Evolutionary conservation across 2,329 filamentous ascomycete genomes (phyloP).

Genomic region (Helicocarpus griseus): DNA sequence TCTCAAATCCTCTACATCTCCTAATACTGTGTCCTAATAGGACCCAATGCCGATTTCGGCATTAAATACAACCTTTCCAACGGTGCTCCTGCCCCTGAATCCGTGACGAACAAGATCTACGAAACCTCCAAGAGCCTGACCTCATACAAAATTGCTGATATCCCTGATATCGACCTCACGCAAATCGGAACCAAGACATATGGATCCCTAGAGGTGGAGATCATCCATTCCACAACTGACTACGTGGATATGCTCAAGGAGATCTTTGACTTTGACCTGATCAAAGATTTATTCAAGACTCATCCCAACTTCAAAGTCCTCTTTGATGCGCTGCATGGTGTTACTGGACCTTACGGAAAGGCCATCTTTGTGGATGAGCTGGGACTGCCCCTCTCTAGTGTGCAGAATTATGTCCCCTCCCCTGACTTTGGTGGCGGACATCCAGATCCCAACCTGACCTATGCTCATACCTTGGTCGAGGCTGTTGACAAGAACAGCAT

Average conservation of each 20-base stretch:
- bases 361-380: constrained; percentile 94
- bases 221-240: constrained; percentile 86
- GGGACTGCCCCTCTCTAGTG: constrained; percentile 64
- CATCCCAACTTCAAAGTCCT: constrained; percentile 93
- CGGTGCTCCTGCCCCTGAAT: constrained; percentile 88
- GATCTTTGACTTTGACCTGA: constrained; percentile 95
- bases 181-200: constrained; percentile 77
- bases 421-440: constrained; percentile 96
- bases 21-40: constrained; percentile 35
- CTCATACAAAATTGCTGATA: constrained; percentile 83
- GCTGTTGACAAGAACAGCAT: constrained; percentile 84
- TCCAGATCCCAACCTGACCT: constrained; percentile 95
- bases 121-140: constrained; percentile 80
- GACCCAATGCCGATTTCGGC: constrained; percentile 88
- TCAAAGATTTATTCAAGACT: constrained; percentile 81
- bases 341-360: constrained; percentile 89
- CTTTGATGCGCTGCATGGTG: constrained; percentile 88
- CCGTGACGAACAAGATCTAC: constrained; percentile 96
- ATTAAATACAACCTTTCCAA: constrained; percentile 99
- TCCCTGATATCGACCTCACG: constrained; percentile 75
- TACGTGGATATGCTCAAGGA: constrained; percentile 94
- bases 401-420: constrained; percentile 84
- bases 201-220: constrained; percentile 81
- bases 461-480: constrained; percentile 89
- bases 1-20: constrained; percentile 1